A percentile compares a stretch with the other conserved stretches of the same genome.
These are phyloP conservation scores for Viola pubescens DNA, from an alignment of 441 rosid species.

Conservation along the genomic window DNA sequence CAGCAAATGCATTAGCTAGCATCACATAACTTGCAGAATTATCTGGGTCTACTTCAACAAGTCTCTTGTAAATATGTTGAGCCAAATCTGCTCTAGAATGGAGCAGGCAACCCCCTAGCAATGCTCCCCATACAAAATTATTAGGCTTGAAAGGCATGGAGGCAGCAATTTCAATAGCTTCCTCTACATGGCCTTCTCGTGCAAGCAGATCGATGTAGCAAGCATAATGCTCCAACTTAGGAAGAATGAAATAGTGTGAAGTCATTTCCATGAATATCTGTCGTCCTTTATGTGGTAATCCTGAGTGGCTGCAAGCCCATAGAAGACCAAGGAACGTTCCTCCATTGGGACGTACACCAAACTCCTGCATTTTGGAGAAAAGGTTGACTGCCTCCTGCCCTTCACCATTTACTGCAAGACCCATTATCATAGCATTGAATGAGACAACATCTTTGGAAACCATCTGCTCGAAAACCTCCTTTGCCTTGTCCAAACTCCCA, in stretches of 20 bases:
- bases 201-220: constrained; percentile 42
- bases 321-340: constrained; percentile 39
- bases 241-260: constrained; percentile 14
- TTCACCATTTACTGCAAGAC: too few relatives aligned
- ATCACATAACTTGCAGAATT: constrained; percentile 32
- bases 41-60: constrained; percentile 28
- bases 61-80: constrained; percentile 18
- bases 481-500: constrained; percentile 34
- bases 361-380: constrained; percentile 17
- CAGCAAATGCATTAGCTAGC: constrained; percentile 28
- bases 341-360: constrained; percentile 23
- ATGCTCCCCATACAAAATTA: constrained; percentile 36
- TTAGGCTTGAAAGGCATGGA: constrained; percentile 39
- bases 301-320: constrained; percentile 40
- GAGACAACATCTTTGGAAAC: constrained; percentile 30
- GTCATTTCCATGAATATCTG: constrained; percentile 29
- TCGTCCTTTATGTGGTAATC: constrained; percentile 27
- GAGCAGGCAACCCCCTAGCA: constrained; percentile 39
- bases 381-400: too few relatives aligned
- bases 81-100: constrained; percentile 28
- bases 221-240: constrained; percentile 38
- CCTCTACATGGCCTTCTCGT: constrained; percentile 34
- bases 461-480: constrained; percentile 27
- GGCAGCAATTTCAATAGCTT: constrained; percentile 29
- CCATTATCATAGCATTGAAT: constrained; percentile 9